These are phyloP conservation scores for Chlamydomonas asymmetrica DNA, from an alignment of 139 green algal species.

Conservation along the genomic window DNA sequence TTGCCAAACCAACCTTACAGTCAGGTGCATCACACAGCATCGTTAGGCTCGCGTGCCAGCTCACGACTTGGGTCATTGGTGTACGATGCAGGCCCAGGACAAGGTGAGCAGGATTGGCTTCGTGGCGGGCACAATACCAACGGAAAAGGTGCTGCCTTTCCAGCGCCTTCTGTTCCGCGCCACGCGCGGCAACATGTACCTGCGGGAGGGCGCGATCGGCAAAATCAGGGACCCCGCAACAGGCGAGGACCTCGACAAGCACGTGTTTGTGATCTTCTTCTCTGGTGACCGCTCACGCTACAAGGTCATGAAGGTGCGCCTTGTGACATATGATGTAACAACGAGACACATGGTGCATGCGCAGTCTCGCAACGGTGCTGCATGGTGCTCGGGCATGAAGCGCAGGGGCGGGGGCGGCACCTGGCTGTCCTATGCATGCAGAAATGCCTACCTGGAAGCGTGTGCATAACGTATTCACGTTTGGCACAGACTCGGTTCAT, in stretches of 20 bases:
- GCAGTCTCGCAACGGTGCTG: no score
- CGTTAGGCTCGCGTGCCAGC: no score
- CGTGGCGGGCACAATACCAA: conserved; percentile 81
- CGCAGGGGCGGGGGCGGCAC: no score
- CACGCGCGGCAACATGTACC: conserved; percentile 96
- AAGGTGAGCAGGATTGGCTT: conserved; percentile 88
- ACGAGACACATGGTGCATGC: not conserved
- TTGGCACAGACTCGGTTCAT: no score
- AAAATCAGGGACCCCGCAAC: conserved; percentile 76
- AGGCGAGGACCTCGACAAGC: conserved; percentile 83
- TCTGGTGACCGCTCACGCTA: conserved; percentile 86
- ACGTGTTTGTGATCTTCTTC: conserved; percentile 97
- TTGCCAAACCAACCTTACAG: no score
- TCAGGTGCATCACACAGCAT: no score
- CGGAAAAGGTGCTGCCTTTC: conserved; percentile 82
- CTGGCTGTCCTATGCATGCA: no score
- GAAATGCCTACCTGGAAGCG: no score
- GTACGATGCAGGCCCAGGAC: no score
- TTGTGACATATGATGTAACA: not conserved
- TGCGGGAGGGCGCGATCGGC: conserved; percentile 72
- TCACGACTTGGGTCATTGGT: no score
- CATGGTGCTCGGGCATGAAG: no score
- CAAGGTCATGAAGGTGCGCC: conserved; percentile 87
- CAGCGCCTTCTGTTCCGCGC: conserved; percentile 95
- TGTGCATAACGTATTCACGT: no score